Evolutionary conservation across 2,329 filamentous ascomycete genomes (phyloP).

Genomic region (Cladophialophora chaetospira): DNA sequence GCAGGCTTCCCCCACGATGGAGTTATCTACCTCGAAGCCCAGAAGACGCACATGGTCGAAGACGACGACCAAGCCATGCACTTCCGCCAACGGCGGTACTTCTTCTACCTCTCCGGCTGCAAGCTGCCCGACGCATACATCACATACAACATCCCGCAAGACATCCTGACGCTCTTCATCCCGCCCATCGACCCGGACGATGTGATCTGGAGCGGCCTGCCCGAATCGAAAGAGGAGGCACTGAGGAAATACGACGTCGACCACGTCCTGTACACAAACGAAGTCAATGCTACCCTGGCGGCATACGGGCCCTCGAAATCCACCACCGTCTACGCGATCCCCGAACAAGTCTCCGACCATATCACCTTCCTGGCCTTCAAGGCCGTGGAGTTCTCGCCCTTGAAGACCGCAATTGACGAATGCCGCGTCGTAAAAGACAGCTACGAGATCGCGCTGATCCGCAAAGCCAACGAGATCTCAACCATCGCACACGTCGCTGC

Average conservation of each 20-base stretch:
- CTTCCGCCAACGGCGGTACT: constrained; percentile 86
- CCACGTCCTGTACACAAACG: constrained; percentile 68
- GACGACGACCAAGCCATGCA: constrained; percentile 83
- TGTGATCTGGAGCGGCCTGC: constrained; percentile 92
- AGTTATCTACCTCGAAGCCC: constrained; percentile 84
- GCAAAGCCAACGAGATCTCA: constrained; percentile 77
- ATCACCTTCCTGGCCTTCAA: constrained; percentile 72
- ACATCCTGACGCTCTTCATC: constrained; percentile 82
- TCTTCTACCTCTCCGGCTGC: constrained; percentile 92
- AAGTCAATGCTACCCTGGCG: constrained; percentile 73
- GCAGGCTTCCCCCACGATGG: constrained; percentile 66
- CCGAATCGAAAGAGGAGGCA: constrained; percentile 74
- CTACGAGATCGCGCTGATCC: constrained; percentile 83
- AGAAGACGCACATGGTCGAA: constrained; percentile 77
- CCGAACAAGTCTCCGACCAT: constrained; percentile 71
- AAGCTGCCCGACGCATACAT: constrained; percentile 77
- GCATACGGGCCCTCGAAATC: constrained; percentile 44
- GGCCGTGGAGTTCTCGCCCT: constrained; percentile 59
- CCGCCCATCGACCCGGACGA: constrained; percentile 82
- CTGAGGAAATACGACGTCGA: constrained; percentile 79
- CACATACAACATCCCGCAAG: constrained; percentile 74
- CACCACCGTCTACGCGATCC: constrained; percentile 72
- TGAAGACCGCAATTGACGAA: constrained; percentile 74
- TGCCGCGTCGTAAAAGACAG: constrained; percentile 79
- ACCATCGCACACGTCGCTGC: constrained; percentile 75